A percentile compares a stretch with the other conserved stretches of the same genome.
Evolutionary conservation across 1,284 basidiomycete genomes (phyloP).

Genomic region (Apiotrichum siamense): DNA sequence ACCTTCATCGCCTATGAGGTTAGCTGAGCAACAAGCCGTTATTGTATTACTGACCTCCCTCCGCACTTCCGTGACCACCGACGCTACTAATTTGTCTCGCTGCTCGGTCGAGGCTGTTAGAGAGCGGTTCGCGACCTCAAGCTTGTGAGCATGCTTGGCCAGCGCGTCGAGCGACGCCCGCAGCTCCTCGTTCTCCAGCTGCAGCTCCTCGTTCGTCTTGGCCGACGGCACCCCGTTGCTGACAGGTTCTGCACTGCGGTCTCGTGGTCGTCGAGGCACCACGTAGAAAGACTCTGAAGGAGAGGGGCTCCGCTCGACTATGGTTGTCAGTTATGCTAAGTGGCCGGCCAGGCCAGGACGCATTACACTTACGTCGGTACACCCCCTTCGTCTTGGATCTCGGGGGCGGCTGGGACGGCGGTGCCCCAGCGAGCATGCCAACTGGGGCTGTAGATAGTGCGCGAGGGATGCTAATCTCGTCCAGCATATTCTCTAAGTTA

Average conservation of each 20-base stretch:
- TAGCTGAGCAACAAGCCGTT: not conserved
- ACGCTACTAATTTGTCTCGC: slow-evolving; percentile 34
- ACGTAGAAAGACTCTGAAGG: slow-evolving; percentile 37
- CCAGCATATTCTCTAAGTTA: slow-evolving; percentile 44
- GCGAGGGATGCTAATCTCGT: slow-evolving; percentile 44
- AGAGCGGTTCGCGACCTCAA: slow-evolving; percentile 31
- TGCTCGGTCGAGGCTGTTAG: slow-evolving; percentile 30
- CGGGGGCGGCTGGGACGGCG: not conserved
- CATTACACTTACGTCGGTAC: not conserved
- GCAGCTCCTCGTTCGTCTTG: slow-evolving; percentile 47
- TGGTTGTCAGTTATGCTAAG: not conserved
- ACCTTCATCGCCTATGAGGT: slow-evolving; percentile 23
- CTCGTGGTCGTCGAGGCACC: slow-evolving; percentile 14
- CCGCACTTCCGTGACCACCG: slow-evolving; percentile 35
- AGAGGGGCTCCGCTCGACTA: slow-evolving; percentile 10
- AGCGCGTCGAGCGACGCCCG: slow-evolving; percentile 42
- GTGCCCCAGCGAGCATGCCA: not conserved
- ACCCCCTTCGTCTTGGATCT: not conserved
- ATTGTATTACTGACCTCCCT: slow-evolving; percentile 30
- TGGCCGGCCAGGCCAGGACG: too few relatives aligned
- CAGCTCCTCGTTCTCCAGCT: slow-evolving; percentile 43
- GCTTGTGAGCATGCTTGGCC: slow-evolving; percentile 33
- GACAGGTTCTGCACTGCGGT: not conserved
- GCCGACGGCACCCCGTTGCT: slow-evolving; percentile 7
- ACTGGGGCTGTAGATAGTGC: slow-evolving; percentile 17